These are phyloP conservation scores for Microsporum canis DNA, from an alignment of 2,329 filamentous ascomycete genomes.

Conservation along the genomic window DNA sequence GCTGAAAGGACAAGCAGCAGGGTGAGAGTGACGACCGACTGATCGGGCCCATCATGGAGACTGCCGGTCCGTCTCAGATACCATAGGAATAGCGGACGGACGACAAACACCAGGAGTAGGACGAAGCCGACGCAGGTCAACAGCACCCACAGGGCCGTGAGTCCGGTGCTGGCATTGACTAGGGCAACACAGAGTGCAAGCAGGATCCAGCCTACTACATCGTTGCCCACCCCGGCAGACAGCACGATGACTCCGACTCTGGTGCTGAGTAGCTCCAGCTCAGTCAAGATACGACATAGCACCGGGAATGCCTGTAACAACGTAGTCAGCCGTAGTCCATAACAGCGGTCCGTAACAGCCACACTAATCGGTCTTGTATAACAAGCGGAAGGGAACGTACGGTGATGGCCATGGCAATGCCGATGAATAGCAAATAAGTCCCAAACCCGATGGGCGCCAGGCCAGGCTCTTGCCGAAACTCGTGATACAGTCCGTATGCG, in stretches of 20 bases:
- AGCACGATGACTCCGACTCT: constrained; percentile 61
- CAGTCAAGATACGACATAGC: constrained; percentile 82
- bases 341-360: neutral
- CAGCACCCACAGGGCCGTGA: constrained; percentile 76
- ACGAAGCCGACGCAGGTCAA: constrained; percentile 64
- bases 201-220: constrained; percentile 83
- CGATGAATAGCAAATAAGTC: constrained; percentile 66
- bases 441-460: constrained; percentile 50
- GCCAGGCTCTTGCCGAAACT: constrained; percentile 52
- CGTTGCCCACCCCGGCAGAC: constrained; percentile 83
- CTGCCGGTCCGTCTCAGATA: constrained; percentile 61
- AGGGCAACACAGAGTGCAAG: constrained; percentile 86
- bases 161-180: constrained; percentile 72
- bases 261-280: constrained; percentile 63
- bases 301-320: constrained; percentile 60
- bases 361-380: neutral
- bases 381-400: constrained; percentile 33
- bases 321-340: neutral
- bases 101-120: constrained; percentile 59
- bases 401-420: constrained; percentile 87
- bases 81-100: constrained; percentile 66
- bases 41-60: constrained; percentile 77
- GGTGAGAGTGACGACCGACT: constrained; percentile 72
- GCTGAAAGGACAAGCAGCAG: constrained; percentile 67
- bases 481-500: constrained; percentile 66